Evolutionary conservation across 1,284 basidiomycete genomes (phyloP), one percentile per base, ranked within the genome.

Genomic region (Tilletia caries): DNA sequence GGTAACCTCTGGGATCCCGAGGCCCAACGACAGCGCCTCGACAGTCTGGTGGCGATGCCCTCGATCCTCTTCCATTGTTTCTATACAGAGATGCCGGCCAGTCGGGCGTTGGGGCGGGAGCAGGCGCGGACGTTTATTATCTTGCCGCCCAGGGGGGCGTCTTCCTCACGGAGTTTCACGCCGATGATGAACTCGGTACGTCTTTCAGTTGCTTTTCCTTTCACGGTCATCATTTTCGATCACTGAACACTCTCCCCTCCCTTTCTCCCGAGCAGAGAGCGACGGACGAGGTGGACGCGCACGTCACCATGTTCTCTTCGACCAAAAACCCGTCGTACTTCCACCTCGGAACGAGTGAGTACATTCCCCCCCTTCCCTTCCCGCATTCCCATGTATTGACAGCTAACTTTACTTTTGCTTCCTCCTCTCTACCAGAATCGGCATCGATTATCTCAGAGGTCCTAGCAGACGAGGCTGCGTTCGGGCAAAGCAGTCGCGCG

Each of bases 271-370:
- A 88, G 27, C 76, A 87, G 1, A 80, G 89, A 33, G 91, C 91
- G 0, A 76, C 86, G 23, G 91, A 95, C 80, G 93, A 96, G 83
- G 86, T 95, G 23, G 86, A 90, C 71, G 94, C 92, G 13, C 94
- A 97, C 80, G 91, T 89, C 60, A 89, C 89, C 50, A 95, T 97
- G 91, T 97, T 97, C 83, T 87, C 88, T 72, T 87, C 88, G 4
- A 87, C 86, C 73, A 89, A 88, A n/a, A 95, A 95, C 76, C 91
- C 94, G 74, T 91, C 91, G 23, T 96, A 94, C 83, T 95, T 95
- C 81, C 88, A 89, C 73, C 86, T 97, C 2, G 94, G 93, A 0
- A 84, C 32, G 32, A 29, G 58, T 62, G 33, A 33, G 58, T 62
- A 13, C 37, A 41, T 41, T 5, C 13, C 37, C 37, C 37, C 34